Evolutionary conservation across 2,329 filamentous ascomycete species (phyloP).

Genomic region (Phialophora tarda): DNA sequence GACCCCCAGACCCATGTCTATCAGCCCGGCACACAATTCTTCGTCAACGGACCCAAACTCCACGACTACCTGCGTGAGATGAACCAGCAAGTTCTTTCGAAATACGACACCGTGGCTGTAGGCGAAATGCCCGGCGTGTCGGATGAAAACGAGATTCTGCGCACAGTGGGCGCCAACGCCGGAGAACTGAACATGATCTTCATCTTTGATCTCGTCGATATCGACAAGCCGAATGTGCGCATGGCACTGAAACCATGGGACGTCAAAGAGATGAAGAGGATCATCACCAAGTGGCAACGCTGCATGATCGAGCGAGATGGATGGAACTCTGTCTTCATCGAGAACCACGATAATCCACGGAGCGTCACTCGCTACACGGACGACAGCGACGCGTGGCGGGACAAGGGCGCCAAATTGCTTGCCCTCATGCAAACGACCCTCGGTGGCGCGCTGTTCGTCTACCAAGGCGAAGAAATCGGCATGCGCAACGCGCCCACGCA

Average conservation of each 20-base stretch:
- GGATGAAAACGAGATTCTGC: constrained; percentile 45
- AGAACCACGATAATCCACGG: constrained; percentile 61
- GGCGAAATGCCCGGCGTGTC: constrained; percentile 49
- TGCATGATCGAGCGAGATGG: constrained; percentile 56
- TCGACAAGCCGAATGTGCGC: constrained; percentile 43
- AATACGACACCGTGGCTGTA: constrained; percentile 50
- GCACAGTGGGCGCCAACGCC: constrained; percentile 45
- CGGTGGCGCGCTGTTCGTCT: constrained; percentile 69
- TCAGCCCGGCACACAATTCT: constrained; percentile 54
- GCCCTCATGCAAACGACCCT: constrained; percentile 51
- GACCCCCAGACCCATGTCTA: constrained; percentile 50
- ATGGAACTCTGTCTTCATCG: constrained; percentile 60
- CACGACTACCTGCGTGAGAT: constrained; percentile 50
- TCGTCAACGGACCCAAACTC: constrained; percentile 45
- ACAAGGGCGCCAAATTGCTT: constrained; percentile 55
- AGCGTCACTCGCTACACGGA: constrained; percentile 56
- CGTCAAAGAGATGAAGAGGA: constrained; percentile 50
- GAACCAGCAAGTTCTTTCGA: constrained; percentile 43
- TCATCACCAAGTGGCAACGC: constrained; percentile 54
- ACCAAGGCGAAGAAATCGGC: constrained; percentile 72
- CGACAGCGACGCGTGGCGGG: constrained; percentile 54
- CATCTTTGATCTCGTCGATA: constrained; percentile 48
- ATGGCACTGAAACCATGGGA: constrained; percentile 48
- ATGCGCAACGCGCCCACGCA: constrained; percentile 67
- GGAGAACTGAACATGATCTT: constrained; percentile 51